phyloP scores from a whole-genome alignment of 2,329 filamentous ascomycete genomes.

The Parafenestella ontariensis region DNA sequence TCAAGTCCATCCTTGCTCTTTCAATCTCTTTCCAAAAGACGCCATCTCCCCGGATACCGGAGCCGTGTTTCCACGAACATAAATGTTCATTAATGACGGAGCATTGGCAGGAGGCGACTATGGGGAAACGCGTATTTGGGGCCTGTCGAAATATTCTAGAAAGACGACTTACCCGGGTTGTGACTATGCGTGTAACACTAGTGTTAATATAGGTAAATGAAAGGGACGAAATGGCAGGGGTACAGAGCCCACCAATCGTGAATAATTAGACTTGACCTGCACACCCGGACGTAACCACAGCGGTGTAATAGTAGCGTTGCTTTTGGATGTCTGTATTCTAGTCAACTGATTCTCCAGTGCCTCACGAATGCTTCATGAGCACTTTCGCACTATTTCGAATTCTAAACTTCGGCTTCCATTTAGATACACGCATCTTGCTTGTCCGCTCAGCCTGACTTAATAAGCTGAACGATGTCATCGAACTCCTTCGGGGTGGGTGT shows the following conservation, averaged over 20 bases:
- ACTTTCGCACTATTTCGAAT: background rate
- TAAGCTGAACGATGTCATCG: conserved; percentile 70
- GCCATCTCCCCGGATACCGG: background rate
- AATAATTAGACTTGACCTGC: background rate
- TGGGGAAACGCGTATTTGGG: background rate
- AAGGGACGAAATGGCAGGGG: conserved; percentile 3
- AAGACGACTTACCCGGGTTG: background rate
- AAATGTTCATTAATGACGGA: conserved; percentile 6
- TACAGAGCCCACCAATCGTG: conserved; percentile 9
- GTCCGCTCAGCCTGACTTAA: conserved; percentile 42
- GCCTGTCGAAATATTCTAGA: background rate
- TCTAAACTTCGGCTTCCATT: background rate
- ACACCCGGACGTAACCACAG: background rate
- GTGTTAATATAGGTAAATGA: conserved; percentile 13
- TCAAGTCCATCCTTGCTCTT: background rate
- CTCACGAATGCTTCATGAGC: background rate
- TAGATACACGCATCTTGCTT: background rate
- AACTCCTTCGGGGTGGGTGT: conserved; percentile 78
- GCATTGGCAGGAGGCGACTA: conserved; percentile 4
- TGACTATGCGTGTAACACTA: background rate
- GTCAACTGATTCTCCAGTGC: background rate
- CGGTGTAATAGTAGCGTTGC: background rate
- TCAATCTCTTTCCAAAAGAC: background rate
- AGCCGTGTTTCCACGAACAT: background rate
- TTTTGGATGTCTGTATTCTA: background rate